Evolutionary conservation across 1,284 basidiomycete species (phyloP), one percentile per base, ranked within the genome.

Genomic region (Mrakiaceae sp.): DNA sequence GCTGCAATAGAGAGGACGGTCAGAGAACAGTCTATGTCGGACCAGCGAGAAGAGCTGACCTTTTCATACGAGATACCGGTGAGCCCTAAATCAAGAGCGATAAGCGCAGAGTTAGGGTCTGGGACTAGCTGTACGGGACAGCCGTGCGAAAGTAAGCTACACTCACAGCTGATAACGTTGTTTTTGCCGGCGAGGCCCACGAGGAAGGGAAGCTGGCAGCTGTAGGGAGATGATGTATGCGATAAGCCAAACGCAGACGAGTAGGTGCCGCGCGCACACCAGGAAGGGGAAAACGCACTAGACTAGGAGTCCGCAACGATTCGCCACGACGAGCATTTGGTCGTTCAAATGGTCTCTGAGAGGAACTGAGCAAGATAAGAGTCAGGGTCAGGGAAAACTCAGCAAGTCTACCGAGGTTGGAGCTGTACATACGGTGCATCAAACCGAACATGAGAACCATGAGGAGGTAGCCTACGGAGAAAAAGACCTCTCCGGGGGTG

Each of bases 1-100:
- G 73, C 70, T 73, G 65, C 10, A 11, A 49, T 27, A 61, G 27
- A 12, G 11, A 14, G 10, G 50, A 52, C 7, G 5, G 6, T n/a
- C 10, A 50, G 4, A 57, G 27, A 43, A 50, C 1, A 58, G 53
- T 48, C 2, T 9, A 14, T 39, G 5, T 11, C n/a, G 12, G 8
- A 5, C 14, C 14, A 48, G 10, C n/a, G 46, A 56, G 8, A 39
- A 2, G 8, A 11, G 27, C 67, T 58, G 59, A 72, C 71, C 64
- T 77, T 76, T 61, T 77, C 76, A 64, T 77, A 77, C 3, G 74
- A 72, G 59, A 78, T 76, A 0, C 78, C 77, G 2, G 77, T 74
- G 27, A 77, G 64, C 49, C 63, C 68, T 68, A 47, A 8, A 5
- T 14, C 47, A 50, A 42, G 10, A 42, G 6, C 5, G 8, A 16